phyloP scores from a whole-genome alignment of 352 stramenopile species.

The Globisporangium perplexum region DNA sequence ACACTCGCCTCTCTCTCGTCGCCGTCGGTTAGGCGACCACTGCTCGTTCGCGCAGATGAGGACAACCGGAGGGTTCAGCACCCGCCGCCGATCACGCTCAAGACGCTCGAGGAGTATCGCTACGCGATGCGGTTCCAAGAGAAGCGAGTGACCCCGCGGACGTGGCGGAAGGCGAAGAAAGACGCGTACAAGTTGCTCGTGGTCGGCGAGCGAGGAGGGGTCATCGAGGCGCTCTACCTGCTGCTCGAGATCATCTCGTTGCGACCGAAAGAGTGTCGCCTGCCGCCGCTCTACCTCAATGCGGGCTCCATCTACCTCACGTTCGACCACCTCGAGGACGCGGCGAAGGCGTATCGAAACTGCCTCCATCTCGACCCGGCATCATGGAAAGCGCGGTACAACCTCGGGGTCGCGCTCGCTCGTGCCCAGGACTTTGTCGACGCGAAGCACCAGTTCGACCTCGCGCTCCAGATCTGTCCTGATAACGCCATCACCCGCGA shows the following conservation, averaged over 20 bases:
- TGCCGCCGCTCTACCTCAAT: conserved; percentile 42
- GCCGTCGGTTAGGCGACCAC: neutral
- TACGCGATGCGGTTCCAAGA: conserved; percentile 42
- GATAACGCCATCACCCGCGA: conserved; percentile 12
- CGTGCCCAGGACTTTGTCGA: conserved; percentile 42
- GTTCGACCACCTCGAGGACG: conserved; percentile 45
- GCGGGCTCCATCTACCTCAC: conserved; percentile 46
- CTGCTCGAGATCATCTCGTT: conserved; percentile 51
- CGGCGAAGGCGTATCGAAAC: conserved; percentile 42
- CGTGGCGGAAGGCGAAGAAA: conserved; percentile 26
- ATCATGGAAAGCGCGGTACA: conserved; percentile 43
- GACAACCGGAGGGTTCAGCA: neutral
- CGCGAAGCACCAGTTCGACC: conserved; percentile 35
- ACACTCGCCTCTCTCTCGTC: conserved; percentile 8
- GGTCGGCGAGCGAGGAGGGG: conserved; percentile 21
- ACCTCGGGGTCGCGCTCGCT: conserved; percentile 38
- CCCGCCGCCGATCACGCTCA: conserved; percentile 22
- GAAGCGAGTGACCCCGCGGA: conserved; percentile 36
- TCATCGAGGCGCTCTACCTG: conserved; percentile 46
- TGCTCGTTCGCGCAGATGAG: neutral
- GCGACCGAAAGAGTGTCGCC: conserved; percentile 20
- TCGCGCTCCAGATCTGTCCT: conserved; percentile 16
- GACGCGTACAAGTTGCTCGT: conserved; percentile 25
- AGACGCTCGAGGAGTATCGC: conserved; percentile 53
- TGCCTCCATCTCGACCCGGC: conserved; percentile 28